Percentiles rank a stretch among this genome's conserved stretches.
Conservation (phyloP, 108 stramenopile genomes). For the Nannochloropsis gaditana region DNA sequence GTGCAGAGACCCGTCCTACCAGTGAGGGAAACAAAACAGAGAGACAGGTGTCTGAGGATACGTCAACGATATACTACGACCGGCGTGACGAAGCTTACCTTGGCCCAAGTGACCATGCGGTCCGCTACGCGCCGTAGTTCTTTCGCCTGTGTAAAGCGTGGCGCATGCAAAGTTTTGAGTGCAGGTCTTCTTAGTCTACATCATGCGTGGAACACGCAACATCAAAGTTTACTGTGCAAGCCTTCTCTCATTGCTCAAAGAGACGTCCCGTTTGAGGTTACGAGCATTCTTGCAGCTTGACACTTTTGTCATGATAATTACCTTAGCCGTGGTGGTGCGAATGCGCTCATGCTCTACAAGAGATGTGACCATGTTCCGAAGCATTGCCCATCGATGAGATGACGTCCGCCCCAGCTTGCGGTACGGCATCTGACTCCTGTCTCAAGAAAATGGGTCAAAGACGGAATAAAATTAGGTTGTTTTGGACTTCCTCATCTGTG, state of each 20-base stretch:
- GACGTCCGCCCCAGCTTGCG: neutral
- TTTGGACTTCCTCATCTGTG: no score
- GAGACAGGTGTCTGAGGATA: neutral
- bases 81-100: constrained; percentile 22
- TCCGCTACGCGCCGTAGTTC: constrained; percentile 83
- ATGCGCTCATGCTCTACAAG: constrained; percentile 96
- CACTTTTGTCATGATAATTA: neutral
- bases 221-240: no score
- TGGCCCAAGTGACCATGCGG: constrained; percentile 65
- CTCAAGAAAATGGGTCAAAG: neutral
- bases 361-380: constrained; percentile 67
- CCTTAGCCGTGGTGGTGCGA: constrained; percentile 83
- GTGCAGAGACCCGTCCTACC: constrained; percentile 47
- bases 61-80: constrained; percentile 22
- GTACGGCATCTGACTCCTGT: constrained; percentile 10
- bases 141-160: constrained; percentile 61
- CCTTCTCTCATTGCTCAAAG: no score
- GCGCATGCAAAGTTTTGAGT: no score
- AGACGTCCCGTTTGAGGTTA: no score
- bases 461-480: no score
- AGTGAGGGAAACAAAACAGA: neutral
- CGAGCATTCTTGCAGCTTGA: no score
- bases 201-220: no score
- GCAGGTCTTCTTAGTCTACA: no score
- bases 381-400: neutral